Base-by-base conservation (phyloP, 2,329 filamentous ascomycete genomes). In the Fusarium ambrosium region DNA sequence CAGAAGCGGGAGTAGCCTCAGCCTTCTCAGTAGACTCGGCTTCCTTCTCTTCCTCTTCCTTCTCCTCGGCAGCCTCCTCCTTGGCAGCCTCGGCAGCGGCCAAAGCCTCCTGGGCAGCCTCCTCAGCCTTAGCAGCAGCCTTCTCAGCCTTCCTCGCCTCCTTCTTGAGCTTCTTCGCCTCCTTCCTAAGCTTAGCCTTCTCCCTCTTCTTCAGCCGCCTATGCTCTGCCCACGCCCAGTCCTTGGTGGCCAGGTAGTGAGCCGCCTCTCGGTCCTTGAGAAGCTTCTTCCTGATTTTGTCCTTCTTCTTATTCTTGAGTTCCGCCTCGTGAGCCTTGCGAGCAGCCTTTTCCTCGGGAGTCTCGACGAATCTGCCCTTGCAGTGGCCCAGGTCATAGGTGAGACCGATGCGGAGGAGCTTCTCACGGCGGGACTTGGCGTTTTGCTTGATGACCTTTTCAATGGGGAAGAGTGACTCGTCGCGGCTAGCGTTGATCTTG, bases 121-220 rank as follows among this genome's bases (percentile, higher is more conserved):
- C 41, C 5, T 69, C 66, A 18, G 71, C 70, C 14, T 64, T 64
- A 9, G 43, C 29, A 13, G 69, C 74, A 6, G 65, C 72, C 48
- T 71, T 79, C 41, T 72, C 75, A n/a, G 74, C 74, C 24, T 69
- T 70, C 0, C 59, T 65, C 4, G 72, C 70, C 3, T 60, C 69
- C 29, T 68, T 64, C 34, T 58, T 73, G 2, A 69, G 72, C 69
- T 79, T 81, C 56, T 84, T 82, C 69, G 85, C 76, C 7, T 92
- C 89, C 85, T 94, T 94, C 82, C 92, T 93, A 34, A 89, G 89
- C 88, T 94, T 95, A 86, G 93, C 94, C 84, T 93, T 95, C 82
- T 94, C 96, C 84, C 94, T 95, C 81, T 94, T 94, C 79, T 91
- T 92, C 77, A 73, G 59, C 5, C 66, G 63, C 27, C 59, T 75